Evolutionary conservation across 352 stramenopile genomes (phyloP), one percentile per base, ranked within the genome.

Genomic region (Phytophthora megakarya): DNA sequence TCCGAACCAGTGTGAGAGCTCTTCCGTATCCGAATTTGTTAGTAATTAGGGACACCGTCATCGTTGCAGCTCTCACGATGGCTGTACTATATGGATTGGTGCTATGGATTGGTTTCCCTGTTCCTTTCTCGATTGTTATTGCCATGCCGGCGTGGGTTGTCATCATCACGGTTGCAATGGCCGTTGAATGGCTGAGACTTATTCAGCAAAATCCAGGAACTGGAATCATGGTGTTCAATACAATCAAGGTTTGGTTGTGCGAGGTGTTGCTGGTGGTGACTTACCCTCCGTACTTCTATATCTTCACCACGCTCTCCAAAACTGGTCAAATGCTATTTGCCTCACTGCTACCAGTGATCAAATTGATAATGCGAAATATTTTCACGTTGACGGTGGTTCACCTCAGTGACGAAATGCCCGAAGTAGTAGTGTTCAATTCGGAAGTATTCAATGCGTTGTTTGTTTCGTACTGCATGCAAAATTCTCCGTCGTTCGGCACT

Each of bases 391-490:
- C 61, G 9, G 55, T 65, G 2, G 61, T 62, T n/a, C 67, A 72
- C 10, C 13, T 68, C 5, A 59, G 50, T 15, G 61, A 75, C 32
- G 61, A 75, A 21, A 61, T 67, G 50, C 59, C 61, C 0, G 61
- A 67, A 38, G 42, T 70, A 2, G 46, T 75, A 8, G 43, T 65
- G 7, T 67, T 68, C 38, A 75, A 75, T 21, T 49, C 45, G 16
- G 67, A 74, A 11, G 35, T 71, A 0, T 75, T 68, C 46, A 75
- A 67, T 26, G 38, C 62, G 13, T 32, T 72, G 6, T 75, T 75
- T 16, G 39, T 71, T 5, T 65, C 67, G 0, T 75, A 68, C 51
- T 65, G 67, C 13, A 72, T 75, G 54, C 61, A 71, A 16, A 75
- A 56, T 15, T 58, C 52, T 3, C 67, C 67, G 1, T 72, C 61